phyloP scores from a whole-genome alignment of 1,139 yeast genomes.

The Zhuliangozyma blackwelliae region DNA sequence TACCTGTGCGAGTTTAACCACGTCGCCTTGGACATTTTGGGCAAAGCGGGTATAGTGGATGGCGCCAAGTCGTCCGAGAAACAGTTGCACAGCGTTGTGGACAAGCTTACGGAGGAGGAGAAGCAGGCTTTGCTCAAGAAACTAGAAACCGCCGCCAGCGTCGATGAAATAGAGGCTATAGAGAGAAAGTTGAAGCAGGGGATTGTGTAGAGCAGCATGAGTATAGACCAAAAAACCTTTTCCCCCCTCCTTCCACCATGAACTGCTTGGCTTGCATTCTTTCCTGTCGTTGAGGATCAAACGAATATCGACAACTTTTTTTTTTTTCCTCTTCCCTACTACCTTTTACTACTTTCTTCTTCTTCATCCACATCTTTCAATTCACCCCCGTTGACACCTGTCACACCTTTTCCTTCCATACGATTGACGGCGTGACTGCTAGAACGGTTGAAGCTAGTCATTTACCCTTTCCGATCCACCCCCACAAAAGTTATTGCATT shows the following conservation, averaged over 20 bases:
- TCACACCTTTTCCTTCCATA: too few species aligned
- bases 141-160: constrained; percentile 57
- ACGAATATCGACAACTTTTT: not conserved
- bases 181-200: constrained; percentile 31
- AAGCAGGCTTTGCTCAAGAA: constrained; percentile 46
- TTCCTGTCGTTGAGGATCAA: too few species aligned
- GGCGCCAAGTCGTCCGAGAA: constrained; percentile 2
- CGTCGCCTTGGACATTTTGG: constrained; percentile 8
- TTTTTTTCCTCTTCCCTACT: not conserved
- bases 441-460: too few species aligned
- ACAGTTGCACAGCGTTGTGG: constrained; percentile 10
- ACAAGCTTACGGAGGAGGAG: constrained; percentile 52
- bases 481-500: not conserved
- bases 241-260: not conserved
- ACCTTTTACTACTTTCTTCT: too few species aligned
- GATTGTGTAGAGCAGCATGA: constrained; percentile 1
- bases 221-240: not conserved
- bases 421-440: too few species aligned
- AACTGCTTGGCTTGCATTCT: too few species aligned
- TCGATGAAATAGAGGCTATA: constrained; percentile 71
- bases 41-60: constrained; percentile 2
- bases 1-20: constrained; percentile 8
- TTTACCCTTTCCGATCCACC: too few species aligned
- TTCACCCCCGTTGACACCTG: too few species aligned
- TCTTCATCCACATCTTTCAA: too few species aligned